Evolutionary conservation across 345 rosid genomes (phyloP).

Genomic region (Eucalyptus fibrosa): DNA sequence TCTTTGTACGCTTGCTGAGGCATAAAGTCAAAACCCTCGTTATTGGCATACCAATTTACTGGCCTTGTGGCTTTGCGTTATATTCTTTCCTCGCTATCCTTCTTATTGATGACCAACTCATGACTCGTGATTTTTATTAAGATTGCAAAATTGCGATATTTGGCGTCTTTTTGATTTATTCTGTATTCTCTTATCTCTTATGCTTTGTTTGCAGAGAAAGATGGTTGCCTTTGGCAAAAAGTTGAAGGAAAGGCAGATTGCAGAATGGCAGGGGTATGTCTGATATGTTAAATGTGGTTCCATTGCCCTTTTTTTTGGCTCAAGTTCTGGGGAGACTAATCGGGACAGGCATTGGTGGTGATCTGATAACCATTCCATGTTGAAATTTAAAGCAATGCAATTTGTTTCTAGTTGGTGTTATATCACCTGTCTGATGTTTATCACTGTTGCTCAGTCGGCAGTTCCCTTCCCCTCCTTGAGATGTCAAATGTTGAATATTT

Average conservation of each 20-base stretch:
- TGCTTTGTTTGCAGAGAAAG: constrained; percentile 10
- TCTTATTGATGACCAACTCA: not conserved
- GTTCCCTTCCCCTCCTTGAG: not conserved
- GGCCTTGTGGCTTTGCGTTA: not conserved
- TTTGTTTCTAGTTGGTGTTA: not conserved
- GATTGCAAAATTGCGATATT: not conserved
- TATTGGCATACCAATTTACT: not conserved
- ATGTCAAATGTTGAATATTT: not conserved
- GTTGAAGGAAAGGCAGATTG: constrained; percentile 69
- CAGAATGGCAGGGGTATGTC: constrained; percentile 77
- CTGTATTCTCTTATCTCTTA: not conserved
- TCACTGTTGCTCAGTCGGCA: not conserved
- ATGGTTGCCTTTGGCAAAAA: constrained; percentile 95
- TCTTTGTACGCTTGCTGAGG: not conserved
- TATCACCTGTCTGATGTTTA: not conserved
- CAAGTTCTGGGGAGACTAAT: not conserved
- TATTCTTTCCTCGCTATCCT: not conserved
- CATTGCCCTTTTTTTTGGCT: not conserved
- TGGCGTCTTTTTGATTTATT: not conserved
- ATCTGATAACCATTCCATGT: not conserved
- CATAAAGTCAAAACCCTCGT: not conserved
- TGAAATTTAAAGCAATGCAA: not conserved
- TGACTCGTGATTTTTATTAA: not conserved
- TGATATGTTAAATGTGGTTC: not conserved
- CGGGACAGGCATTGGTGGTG: not conserved